Evolutionary conservation across 2,329 filamentous ascomycete genomes (phyloP), one percentile per base, ranked within the genome.

Genomic region (Aschersonia sp.): DNA sequence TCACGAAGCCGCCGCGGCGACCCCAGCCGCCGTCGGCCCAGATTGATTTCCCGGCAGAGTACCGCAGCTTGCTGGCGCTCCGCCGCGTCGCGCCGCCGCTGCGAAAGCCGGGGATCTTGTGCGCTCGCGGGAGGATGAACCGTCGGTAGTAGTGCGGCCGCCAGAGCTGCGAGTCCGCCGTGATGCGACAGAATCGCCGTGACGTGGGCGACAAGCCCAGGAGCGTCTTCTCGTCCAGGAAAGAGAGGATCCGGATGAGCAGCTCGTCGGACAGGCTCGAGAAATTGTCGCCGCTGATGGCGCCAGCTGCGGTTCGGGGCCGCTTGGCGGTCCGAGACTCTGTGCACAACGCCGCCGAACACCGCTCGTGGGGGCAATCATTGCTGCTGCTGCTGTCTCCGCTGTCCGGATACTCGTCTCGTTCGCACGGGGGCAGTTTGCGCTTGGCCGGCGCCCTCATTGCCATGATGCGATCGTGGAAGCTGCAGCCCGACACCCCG

Each of bases 141-240:
- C 84, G 81, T 30, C 79, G 74, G 65, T 94, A 95, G 66, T 95
- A 98, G 45, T 87, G 78, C 11, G 76, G 75, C 62, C 90, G 92
- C 92, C 92, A 98, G 49, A 97, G 69, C 60, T 96, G 87, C 1
- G 84, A 83, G 63, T 97, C 92, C 47, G 76, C 73, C 6, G 86
- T 76, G 14, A 97, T 73, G 40, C 71, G 72, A 55, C 80, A 72
- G 58, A 94, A 84, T 50, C 85, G 86, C 47, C 68, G 78, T 2
- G 87, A 96, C n/a, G 89, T 72, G 47, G 79, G 68, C 5, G 72
- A 68, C 37, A 76, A 70, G 46, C 70, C 68, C 47, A 87, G 71
- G 7, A 97, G 75, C 31, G 82, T 76, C 6, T 73, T 67, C 32
- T 86, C 76, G 2, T 83, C 68, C n/a, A 95, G 72, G 59, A 79